Base-by-base conservation (phyloP, 2,329 filamentous ascomycete genomes). In the Paraphaeosphaeria minitans region DNA sequence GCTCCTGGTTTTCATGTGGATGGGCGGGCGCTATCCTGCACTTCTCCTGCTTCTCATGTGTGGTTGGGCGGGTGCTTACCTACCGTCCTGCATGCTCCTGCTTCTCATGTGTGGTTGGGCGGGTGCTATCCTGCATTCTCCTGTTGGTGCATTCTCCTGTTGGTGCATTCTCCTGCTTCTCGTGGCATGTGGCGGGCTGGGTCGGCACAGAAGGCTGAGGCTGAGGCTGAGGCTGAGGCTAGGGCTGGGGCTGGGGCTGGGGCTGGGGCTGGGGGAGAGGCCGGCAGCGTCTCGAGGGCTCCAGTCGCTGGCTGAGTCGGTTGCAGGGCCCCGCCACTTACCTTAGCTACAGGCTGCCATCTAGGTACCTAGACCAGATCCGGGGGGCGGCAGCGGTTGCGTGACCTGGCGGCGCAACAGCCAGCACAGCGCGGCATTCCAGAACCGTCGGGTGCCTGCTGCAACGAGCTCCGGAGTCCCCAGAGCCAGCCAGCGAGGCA, bases 201-300 rank as follows among this genome's bases (percentile, higher is more conserved):
- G 57, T 46, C 47, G 46, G 24, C 24, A 27, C 24, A 27, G 24
- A 27, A 6, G 24, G 24, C 24, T 27, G 24, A n/a, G n/a, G n/a
- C n/a, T n/a, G n/a, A n/a, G n/a, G n/a, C n/a, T n/a, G n/a, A n/a
- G n/a, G n/a, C n/a, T n/a, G n/a, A n/a, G n/a, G n/a, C n/a, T n/a
- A n/a, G n/a, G n/a, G n/a, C n/a, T n/a, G 21, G 47, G 39, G 35
- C 21, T 22, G 27, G 22, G 14, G 14, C 16, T 39, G 55, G 24
- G 35, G 19, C 37, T 21, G 29, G 41, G 52, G 45, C 45, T 56
- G 60, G 56, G 60, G 56, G 58, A 64, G 53, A 61, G 51, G 60
- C 9, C 16, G 46, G 19, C 51, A 53, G 57, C 58, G 62, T 59
- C 60, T 58, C 35, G 55, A 46, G 41, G 50, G 31, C 35, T 35